phyloP scores from a whole-genome alignment of 106 monocot genomes.

The Gastrodia elata region DNA sequence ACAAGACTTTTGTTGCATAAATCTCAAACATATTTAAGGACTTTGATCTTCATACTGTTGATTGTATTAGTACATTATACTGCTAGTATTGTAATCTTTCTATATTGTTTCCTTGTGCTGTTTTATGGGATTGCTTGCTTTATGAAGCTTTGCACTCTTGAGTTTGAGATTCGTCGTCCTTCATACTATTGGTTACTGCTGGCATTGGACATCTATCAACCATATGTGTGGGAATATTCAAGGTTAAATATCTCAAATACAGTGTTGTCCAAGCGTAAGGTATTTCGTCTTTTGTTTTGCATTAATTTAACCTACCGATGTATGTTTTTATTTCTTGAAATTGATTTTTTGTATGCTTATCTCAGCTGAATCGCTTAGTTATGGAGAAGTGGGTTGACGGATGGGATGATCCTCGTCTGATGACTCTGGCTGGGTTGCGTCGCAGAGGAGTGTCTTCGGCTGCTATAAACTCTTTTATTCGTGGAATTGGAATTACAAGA shows the following conservation, averaged over 20 bases:
- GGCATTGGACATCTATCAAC: conserved; percentile 76
- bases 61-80: too few species aligned
- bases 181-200: conserved; percentile 92
- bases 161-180: conserved; percentile 92
- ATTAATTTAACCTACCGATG: neutral
- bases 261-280: conserved; percentile 98
- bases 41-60: too few species aligned
- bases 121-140: neutral
- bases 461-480: conserved; percentile 81
- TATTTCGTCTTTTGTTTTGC: conserved; percentile 8
- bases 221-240: conserved; percentile 99
- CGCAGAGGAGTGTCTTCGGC: conserved; percentile 89
- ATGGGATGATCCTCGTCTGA: conserved; percentile 94
- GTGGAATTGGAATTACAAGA: conserved; percentile 98
- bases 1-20: too few species aligned
- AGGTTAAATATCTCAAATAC: conserved; percentile 89
- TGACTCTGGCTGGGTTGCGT: conserved; percentile 87
- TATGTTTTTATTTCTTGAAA: neutral
- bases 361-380: conserved; percentile 79
- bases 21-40: too few species aligned
- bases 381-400: conserved; percentile 88
- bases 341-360: neutral
- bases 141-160: conserved; percentile 85
- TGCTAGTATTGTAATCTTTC: too few species aligned
- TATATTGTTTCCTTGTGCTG: neutral